Conservation (phyloP, 2,329 filamentous ascomycete species). For the Pseudocercospora vitis region DNA sequence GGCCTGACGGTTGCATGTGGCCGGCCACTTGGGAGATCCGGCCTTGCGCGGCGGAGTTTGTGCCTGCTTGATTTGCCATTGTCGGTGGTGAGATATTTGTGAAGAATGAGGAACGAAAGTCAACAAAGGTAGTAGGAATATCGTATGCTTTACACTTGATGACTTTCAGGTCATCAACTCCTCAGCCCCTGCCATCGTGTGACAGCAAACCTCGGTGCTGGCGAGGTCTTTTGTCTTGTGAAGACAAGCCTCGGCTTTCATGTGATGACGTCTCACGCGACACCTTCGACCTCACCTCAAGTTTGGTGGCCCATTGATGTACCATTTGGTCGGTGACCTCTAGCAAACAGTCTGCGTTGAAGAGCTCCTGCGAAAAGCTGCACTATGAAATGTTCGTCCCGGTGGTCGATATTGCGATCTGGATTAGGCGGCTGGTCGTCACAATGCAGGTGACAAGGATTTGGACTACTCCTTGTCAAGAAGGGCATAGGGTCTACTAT, state of each 20-base stretch:
- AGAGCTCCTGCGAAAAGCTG: too few species aligned
- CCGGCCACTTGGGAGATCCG: slow-evolving; percentile 60
- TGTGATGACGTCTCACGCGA: slow-evolving; percentile 6
- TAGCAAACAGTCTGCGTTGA: too few species aligned
- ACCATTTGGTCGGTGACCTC: too few species aligned
- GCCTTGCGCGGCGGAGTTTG: slow-evolving; percentile 25
- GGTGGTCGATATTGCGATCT: neutral
- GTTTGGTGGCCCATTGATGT: too few species aligned
- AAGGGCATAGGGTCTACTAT: too few species aligned
- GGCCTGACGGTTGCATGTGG: slow-evolving; percentile 53
- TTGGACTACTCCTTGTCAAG: slow-evolving; percentile 10
- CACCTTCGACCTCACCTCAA: neutral
- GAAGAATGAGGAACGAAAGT: slow-evolving; percentile 5
- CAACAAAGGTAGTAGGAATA: neutral
- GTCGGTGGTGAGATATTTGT: neutral
- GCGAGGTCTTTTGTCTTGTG: neutral
- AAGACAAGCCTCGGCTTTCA: neutral
- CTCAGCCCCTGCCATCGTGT: neutral
- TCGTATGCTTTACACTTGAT: neutral
- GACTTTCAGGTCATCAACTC: neutral
- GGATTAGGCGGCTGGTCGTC: neutral
- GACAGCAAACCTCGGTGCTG: neutral
- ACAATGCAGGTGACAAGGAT: neutral
- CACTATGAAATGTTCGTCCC: neutral
- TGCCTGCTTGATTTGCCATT: slow-evolving; percentile 28